Evolutionary conservation across 768 basidiomycete species (phyloP).

Genomic region (Phlebiopsis gigantea): DNA sequence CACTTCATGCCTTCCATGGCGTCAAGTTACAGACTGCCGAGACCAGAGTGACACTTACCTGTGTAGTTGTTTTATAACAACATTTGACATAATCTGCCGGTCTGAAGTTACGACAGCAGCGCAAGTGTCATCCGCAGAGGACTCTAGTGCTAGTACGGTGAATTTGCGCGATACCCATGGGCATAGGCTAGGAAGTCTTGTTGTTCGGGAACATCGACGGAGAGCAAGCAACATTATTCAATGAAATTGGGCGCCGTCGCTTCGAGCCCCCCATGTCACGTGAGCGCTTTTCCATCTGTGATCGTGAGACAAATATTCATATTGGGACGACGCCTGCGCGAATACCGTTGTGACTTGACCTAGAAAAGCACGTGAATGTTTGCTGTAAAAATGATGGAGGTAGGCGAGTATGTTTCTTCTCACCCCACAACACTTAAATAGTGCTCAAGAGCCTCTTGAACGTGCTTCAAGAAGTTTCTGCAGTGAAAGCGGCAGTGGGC

Average conservation of each 20-base stretch:
- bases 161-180: conserved; percentile 25
- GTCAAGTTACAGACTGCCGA: not conserved
- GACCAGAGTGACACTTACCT: conserved; percentile 34
- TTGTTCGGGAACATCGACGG: not conserved
- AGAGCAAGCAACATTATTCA: not conserved
- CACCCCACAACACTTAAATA: too few species aligned
- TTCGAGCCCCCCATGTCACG: not conserved
- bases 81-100: conserved; percentile 70
- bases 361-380: too few species aligned
- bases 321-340: too few species aligned
- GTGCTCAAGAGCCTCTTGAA: too few species aligned
- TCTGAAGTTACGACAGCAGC: conserved; percentile 83
- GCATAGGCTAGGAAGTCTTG: not conserved
- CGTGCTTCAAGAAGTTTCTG: too few species aligned
- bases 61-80: conserved; percentile 78
- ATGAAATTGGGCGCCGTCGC: not conserved
- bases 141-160: conserved; percentile 74
- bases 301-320: not conserved
- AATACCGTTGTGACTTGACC: too few species aligned
- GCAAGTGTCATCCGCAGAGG: conserved; percentile 93
- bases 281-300: not conserved
- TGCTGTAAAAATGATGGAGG: too few species aligned
- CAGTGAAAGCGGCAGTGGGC: too few species aligned
- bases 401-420: too few species aligned
- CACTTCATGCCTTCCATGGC: conserved; percentile 41